phyloP scores from a whole-genome alignment of 2,329 filamentous ascomycete genomes.

The Basipetospora chlamydospora region DNA sequence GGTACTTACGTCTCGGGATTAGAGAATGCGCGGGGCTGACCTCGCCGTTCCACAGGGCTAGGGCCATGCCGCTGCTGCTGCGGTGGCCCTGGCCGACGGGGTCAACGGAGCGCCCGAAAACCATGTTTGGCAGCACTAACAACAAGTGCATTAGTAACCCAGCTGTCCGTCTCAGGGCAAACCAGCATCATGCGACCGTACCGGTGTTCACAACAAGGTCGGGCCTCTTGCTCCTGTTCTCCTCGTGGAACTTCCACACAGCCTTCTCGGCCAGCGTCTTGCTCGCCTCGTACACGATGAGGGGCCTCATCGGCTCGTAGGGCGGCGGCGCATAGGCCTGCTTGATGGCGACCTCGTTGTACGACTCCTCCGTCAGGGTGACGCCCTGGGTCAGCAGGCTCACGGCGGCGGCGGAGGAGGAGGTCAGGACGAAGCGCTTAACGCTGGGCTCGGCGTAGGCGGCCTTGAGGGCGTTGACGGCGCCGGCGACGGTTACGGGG shows the following conservation, averaged over 20 bases:
- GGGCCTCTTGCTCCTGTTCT: slow-evolving; percentile 17
- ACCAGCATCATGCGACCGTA: not conserved
- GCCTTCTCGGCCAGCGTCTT: slow-evolving; percentile 21
- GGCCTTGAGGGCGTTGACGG: slow-evolving; percentile 17
- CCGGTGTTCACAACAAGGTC: slow-evolving; percentile 9
- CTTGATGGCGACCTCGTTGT: slow-evolving; percentile 18
- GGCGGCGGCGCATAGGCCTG: slow-evolving; percentile 19
- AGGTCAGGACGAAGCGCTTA: slow-evolving; percentile 25
- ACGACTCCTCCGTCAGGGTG: slow-evolving; percentile 14
- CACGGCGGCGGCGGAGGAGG: slow-evolving; percentile 15
- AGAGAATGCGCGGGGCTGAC: no score
- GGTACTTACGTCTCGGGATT: no score
- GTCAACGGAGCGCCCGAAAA: slow-evolving; percentile 10
- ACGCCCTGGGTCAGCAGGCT: slow-evolving; percentile 7
- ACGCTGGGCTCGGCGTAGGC: slow-evolving; percentile 20
- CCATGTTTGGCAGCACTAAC: slow-evolving; percentile 12
- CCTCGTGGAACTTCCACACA: slow-evolving; percentile 20
- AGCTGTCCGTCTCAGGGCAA: not conserved
- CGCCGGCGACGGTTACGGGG: slow-evolving; percentile 16
- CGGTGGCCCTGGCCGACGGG: slow-evolving; percentile 7
- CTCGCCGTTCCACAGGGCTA: no score
- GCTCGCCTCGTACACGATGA: slow-evolving; percentile 19
- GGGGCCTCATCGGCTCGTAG: slow-evolving; percentile 13
- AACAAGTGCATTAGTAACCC: slow-evolving; percentile 8
- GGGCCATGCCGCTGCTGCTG: no score